These are phyloP conservation scores for Neurospora hispaniola DNA, from an alignment of 495 filamentous ascomycete genomes.

Conservation along the genomic window DNA sequence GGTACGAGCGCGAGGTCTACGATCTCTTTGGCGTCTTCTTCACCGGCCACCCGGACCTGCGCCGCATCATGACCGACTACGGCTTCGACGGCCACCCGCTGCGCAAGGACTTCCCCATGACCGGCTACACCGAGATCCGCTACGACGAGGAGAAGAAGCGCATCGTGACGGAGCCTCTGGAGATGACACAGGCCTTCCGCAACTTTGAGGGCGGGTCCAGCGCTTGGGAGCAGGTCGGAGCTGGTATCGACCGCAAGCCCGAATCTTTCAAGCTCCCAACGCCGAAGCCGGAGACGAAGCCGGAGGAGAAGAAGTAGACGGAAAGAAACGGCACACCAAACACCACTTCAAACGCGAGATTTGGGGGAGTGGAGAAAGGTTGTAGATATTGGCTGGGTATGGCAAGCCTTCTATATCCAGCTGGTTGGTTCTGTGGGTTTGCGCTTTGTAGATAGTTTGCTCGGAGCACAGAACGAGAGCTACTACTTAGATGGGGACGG, in stretches of 20 bases:
- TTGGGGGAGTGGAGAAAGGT: not conserved
- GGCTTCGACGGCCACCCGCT: constrained; percentile 97
- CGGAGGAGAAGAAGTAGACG: constrained; percentile 83
- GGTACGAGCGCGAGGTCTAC: constrained; percentile 98
- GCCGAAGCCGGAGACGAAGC: constrained; percentile 85
- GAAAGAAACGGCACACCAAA: not conserved
- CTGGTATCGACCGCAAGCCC: constrained; percentile 68
- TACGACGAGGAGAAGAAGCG: constrained; percentile 99
- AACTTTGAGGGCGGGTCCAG: constrained; percentile 87
- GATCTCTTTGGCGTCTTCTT: constrained; percentile 99
- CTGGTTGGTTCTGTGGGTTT: not conserved
- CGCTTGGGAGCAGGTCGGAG: constrained; percentile 85
- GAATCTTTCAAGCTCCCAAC: constrained; percentile 90
- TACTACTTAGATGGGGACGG: not conserved
- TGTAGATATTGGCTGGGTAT: constrained; percentile 17
- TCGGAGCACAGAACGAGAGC: not conserved
- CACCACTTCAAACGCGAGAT: not conserved
- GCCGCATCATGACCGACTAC: constrained; percentile 99
- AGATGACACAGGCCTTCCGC: constrained; percentile 96
- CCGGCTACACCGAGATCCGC: constrained; percentile 95
- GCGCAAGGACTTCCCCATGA: constrained; percentile 95
- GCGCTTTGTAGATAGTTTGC: not conserved
- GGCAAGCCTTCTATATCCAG: constrained; percentile 8
- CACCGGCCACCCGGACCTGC: constrained; percentile 84
- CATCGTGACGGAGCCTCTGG: constrained; percentile 93